Evolutionary conservation across 441 rosid genomes (phyloP), one percentile per base, ranked within the genome.

Genomic region (Euphorbia celastroides): DNA sequence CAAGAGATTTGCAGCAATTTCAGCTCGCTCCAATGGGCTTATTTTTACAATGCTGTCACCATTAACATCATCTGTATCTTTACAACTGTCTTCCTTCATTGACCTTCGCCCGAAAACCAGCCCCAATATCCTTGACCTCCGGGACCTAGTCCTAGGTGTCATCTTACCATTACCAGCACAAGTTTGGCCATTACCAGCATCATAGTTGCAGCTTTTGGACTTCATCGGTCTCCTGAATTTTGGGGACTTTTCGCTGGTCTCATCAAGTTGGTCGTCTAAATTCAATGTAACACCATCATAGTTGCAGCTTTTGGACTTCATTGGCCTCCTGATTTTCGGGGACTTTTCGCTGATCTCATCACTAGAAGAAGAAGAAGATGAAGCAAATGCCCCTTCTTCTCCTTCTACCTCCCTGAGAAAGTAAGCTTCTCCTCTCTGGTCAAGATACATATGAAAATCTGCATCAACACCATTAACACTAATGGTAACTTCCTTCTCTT

Each of bases 361-460:
- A 8, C 91, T 71, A 10, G 87, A 89, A 69, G 88, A 85, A 42
- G 44, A 41, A 0, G 78, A 85, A 9, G 74, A 51, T 3, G 56
- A 64, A 23, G 70, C 76, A 52, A 73, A 66, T 68, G 82, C 93
- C 32, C 71, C 86, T 52, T 80, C 82, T 58, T 79, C 87, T 66
- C 62, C 84, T 25, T 83, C 91, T 12, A 77, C 81, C 73, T 92
- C 96, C 70, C 79, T 78, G 14, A 94, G 83, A 69, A 94, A 92
- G 77, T 88, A 92, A 72, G 99, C 98, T 79, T 88, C 94, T 5
- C 99, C 99, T 66, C 86, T 89, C 54, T 79, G 89, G 79, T 93
- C 90, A 75, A 94, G 86, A 79, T 83, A 81, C 99, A 94, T 94
- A 73, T 80, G 84, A 72, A 92, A 86, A 71, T 81, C 72, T 0